Base-by-base conservation (phyloP, 225 moss, liverwort and hornwort genomes). In the Polytrichum formosum region DNA sequence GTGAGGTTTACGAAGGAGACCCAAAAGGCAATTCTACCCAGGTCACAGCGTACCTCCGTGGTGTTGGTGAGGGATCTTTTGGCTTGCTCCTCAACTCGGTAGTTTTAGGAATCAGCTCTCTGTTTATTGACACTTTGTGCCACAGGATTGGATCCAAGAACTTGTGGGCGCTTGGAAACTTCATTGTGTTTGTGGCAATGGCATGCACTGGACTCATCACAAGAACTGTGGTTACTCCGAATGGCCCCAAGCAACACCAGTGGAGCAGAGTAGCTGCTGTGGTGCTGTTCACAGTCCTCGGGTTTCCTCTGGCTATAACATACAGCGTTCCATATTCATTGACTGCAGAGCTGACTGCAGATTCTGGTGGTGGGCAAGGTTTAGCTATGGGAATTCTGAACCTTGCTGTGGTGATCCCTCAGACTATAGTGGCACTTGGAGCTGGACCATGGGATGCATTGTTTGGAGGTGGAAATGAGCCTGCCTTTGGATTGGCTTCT, bases 361-460 rank as follows among this genome's bases (percentile, higher is more conserved):
- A 85, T 62, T 88, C 88, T 7, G 85, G 85, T 68, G 85, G 85
- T 68, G 88, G 88, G 19, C 88, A 88, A 83, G 88, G 88, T 55
- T 71, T 88, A 65, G 85, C 88, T 0, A 88, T 88, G 88, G 88
- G 88, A 27, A 88, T 88, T 19, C 82, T 88, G 26, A 88, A 88
- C 78, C 85, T 88, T 59, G 88, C 88, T 4, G 85, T 88, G 53
- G 88, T 88, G 18, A 67, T 83, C 23, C 88, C 88, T 68, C 88
- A 88, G 79, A 88, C 85, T 71, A 69, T 85, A 7, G 80, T 88
- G 23, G 85, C 88, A 66, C 78, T 88, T 61, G 85, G 85, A 69
- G 85, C 88, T 55, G 88, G 88, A 18, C 85, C 85, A 13, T 88
- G 85, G 85, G 88, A 88, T 71, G 82, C 80, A 25, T 82, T 88